Base-by-base conservation (phyloP, 2,329 filamentous ascomycete genomes). In the Penicillium sp. region DNA sequence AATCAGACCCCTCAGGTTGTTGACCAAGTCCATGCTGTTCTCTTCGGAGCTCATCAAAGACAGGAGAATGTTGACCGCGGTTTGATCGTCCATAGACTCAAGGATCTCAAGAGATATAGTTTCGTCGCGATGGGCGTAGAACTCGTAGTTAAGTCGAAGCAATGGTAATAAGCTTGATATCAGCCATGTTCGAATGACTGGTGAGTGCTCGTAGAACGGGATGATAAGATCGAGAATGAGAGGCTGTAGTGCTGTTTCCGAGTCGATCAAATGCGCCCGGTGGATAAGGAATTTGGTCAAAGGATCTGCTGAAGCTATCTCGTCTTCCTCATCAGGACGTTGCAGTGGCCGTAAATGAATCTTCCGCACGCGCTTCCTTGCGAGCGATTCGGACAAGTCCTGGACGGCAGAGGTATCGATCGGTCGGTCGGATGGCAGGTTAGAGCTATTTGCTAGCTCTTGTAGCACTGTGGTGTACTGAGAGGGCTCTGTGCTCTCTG, bases 91-190 rank as follows among this genome's bases (percentile, higher is more conserved):
- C 52, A 81, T 61, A 22, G 66, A 71, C 53, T 80, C 77, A 45
- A 84, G 71, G 1, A 74, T 69, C 39, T 74, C 71, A 40, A 84
- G 61, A 8, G 75, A 71, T 7, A 75, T 60, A 2, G 63, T 55
- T 10, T 70, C 67, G 21, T 73, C 64, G 13, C 62, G 68, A n/a
- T 75, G 69, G 0, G 77, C 75, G 52, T 83, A 82, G 62, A 81
- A 83, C 63, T 83, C 80, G 61, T 81, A 80, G 57, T 79, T 77
- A 43, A 82, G 66, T 44, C 81, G 75, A 22, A 82, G 68, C 7
- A 83, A 65, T 6, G 81, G 81, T 33, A 83, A 66, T 10, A 81
- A 71, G 39, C 72, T 77, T 12, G 80, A 80, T 35, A 83, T 75
- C 56, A 80, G 75, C 80, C 80, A 84, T 46, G 71, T 75, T 52